These are phyloP conservation scores for sunflower (Helianthus annuus) DNA, from an alignment of 129 eudicot species.

Conservation along the genomic window DNA sequence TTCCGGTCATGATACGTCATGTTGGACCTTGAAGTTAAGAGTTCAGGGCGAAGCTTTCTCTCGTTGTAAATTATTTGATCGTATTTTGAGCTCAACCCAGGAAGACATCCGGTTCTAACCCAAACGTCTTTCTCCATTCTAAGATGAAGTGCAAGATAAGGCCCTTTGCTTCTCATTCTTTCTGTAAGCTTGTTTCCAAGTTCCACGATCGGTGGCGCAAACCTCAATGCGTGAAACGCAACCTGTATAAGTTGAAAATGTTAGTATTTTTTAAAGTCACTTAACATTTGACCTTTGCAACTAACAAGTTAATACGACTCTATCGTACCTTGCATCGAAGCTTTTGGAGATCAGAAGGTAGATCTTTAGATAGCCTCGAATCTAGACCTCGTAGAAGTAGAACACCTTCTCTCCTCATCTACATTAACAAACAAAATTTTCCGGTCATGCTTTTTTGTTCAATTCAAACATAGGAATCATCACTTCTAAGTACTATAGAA, in stretches of 20 bases:
- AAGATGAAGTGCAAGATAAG: constrained; percentile 91
- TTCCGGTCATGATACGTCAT: constrained; percentile 88
- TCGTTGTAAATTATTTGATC: constrained; percentile 71
- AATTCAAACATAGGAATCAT: constrained; percentile 20
- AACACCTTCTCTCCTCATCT: constrained; percentile 89
- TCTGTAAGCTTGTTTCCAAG: constrained; percentile 79
- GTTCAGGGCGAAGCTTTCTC: constrained; percentile 71
- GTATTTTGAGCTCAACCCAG: constrained; percentile 65
- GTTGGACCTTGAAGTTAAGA: constrained; percentile 86
- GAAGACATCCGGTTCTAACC: constrained; percentile 99
- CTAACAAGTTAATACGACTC: not conserved
- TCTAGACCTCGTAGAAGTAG: constrained; percentile 84
- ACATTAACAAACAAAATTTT: constrained; percentile 33
- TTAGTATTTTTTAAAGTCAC: not conserved
- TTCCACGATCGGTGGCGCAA: constrained; percentile 73
- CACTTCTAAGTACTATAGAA: not conserved
- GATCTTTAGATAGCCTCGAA: constrained; percentile 95
- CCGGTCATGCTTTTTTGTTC: constrained; percentile 29
- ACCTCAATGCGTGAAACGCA: constrained; percentile 82
- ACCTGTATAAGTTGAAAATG: constrained; percentile 47
- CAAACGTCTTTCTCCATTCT: constrained; percentile 97
- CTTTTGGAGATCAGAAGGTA: constrained; percentile 95
- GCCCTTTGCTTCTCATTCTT: constrained; percentile 88
- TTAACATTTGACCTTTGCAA: not conserved
- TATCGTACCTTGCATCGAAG: constrained; percentile 92